Evolutionary conservation across 305 asterid genomes (phyloP).

Genomic region (Fraxinus nigra): DNA sequence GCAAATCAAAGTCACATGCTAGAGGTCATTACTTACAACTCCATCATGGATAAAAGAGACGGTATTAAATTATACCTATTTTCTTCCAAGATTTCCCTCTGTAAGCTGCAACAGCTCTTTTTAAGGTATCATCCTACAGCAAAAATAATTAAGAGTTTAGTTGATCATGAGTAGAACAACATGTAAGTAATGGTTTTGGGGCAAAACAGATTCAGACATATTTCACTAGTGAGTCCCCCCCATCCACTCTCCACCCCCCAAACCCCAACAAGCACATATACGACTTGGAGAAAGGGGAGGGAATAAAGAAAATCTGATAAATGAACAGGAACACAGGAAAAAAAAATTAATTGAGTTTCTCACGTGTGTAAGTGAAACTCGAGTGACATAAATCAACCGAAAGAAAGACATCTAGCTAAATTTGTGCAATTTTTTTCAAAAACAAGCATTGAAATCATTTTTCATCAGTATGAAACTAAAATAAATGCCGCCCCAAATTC

Average conservation of each 20-base stretch:
- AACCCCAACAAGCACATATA: background rate
- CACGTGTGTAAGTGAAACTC: background rate
- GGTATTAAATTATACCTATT: conserved; percentile 59
- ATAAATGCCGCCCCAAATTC: background rate
- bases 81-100: conserved; percentile 97
- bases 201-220: background rate
- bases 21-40: background rate
- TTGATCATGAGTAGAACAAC: conserved; percentile 11
- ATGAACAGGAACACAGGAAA: conserved; percentile 1
- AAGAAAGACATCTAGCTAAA: background rate
- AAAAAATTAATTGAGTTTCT: background rate
- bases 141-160: conserved; percentile 10
- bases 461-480: conserved; percentile 4
- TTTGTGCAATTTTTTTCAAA: background rate
- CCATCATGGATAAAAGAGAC: conserved; percentile 12
- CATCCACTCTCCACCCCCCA: background rate
- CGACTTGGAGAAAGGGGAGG: background rate
- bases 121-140: conserved; percentile 74
- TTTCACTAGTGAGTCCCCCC: background rate
- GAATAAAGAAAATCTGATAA: background rate
- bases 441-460: conserved; percentile 6
- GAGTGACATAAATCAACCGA: background rate
- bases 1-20: conserved; percentile 11
- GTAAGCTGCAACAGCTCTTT: conserved; percentile 69
- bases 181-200: background rate